A percentile compares a stretch with the other conserved stretches of the same genome.
These are phyloP conservation scores for Dipodascopsis uninucleata DNA, from an alignment of 805 yeast species.

Conservation along the genomic window DNA sequence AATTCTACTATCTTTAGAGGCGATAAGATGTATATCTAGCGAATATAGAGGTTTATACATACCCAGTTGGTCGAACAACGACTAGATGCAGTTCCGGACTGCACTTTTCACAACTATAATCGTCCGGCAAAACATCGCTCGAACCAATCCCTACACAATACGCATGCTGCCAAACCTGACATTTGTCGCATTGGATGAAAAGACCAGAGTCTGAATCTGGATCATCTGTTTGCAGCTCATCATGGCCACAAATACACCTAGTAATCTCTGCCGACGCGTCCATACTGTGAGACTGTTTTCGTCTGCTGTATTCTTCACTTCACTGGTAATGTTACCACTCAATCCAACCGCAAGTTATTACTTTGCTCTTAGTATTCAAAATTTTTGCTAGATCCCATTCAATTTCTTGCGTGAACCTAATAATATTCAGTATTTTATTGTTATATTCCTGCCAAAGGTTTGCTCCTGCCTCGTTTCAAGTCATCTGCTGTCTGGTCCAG, in stretches of 20 bases:
- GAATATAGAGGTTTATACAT: conserved; percentile 6
- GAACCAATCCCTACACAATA: conserved; percentile 83
- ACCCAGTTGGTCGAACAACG: conserved; percentile 45
- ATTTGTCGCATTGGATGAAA: conserved; percentile 90
- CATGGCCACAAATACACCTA: conserved; percentile 53
- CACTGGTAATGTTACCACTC: too few relatives aligned
- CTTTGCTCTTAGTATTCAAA: too few relatives aligned
- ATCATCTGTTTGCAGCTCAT: conserved; percentile 41
- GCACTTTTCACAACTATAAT: conserved; percentile 92
- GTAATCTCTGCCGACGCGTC: conserved; percentile 44
- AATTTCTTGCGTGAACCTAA: too few relatives aligned
- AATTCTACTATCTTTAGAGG: background rate
- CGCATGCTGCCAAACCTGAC: conserved; percentile 98
- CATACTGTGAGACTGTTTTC: background rate
- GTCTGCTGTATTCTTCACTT: too few relatives aligned
- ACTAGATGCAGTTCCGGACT: conserved; percentile 76
- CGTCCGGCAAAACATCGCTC: conserved; percentile 79
- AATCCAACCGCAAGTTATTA: too few relatives aligned
- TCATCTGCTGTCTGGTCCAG: too few relatives aligned
- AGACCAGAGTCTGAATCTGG: conserved; percentile 83
- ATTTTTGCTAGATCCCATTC: too few relatives aligned
- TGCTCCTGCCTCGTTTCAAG: too few relatives aligned
- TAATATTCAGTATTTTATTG: too few relatives aligned
- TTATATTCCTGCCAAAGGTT: too few relatives aligned
- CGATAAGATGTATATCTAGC: background rate